Evolutionary conservation across 345 rosid species (phyloP).

Genomic region (Viola odorata): DNA sequence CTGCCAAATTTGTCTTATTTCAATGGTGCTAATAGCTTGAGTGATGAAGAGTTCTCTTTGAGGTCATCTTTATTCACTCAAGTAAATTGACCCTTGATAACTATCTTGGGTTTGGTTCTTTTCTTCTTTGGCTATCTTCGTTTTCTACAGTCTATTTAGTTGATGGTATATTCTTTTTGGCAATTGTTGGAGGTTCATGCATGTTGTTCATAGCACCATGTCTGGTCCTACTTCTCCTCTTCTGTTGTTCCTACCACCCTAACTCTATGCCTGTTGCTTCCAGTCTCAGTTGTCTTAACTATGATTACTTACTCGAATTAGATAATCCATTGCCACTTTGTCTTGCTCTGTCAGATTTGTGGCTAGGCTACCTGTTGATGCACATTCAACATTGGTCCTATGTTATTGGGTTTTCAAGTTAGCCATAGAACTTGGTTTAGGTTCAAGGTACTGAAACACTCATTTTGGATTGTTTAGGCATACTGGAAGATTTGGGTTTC

Average conservation of each 20-base stretch:
- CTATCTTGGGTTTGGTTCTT: too few species aligned
- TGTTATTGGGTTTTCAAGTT: neutral
- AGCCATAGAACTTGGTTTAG: neutral
- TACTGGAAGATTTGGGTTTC: conserved; percentile 21
- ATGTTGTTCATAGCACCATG: neutral
- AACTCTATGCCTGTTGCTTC: neutral
- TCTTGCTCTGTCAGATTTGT: neutral
- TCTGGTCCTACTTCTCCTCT: too few species aligned
- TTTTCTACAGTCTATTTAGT: too few species aligned
- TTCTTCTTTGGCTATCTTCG: too few species aligned
- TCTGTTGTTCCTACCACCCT: neutral
- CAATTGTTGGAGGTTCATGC: neutral
- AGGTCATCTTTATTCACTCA: too few species aligned
- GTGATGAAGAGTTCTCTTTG: too few species aligned
- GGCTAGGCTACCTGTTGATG: neutral
- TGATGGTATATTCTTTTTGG: too few species aligned
- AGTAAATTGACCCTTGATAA: too few species aligned
- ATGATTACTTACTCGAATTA: neutral
- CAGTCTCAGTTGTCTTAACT: neutral
- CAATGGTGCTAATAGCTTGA: too few species aligned
- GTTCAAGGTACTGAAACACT: conserved; percentile 9
- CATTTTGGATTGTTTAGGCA: conserved; percentile 30
- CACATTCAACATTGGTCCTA: neutral
- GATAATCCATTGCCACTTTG: neutral
- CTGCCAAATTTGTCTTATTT: too few species aligned